Conservation (phyloP, 2,329 filamentous ascomycete species). For the Penicillium olsonii region DNA sequence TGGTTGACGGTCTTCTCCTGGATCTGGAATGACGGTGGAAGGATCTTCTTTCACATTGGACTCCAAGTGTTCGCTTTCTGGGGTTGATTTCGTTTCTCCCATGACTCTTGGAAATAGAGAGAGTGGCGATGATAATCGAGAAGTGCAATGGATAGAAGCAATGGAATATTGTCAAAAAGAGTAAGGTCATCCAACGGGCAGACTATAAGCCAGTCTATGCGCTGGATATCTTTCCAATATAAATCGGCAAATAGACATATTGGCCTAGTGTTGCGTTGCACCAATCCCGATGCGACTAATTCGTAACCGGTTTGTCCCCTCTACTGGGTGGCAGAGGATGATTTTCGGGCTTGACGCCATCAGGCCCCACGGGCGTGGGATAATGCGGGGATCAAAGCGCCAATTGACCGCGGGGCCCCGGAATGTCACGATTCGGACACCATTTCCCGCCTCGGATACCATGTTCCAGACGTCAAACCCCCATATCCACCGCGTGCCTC, state of each 20-base stretch:
- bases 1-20: not conserved
- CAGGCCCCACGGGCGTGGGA: not conserved
- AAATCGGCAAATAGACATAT: not conserved
- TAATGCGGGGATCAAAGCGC: not conserved
- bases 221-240: not conserved
- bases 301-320: not conserved
- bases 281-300: not conserved
- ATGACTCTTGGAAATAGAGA: not conserved
- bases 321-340: not conserved
- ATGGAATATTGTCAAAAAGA: not conserved
- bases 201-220: not conserved
- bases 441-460: conserved; percentile 4
- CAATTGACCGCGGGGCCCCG: not conserved
- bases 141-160: too few relatives aligned
- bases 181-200: not conserved
- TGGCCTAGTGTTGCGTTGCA: not conserved
- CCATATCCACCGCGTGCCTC: not conserved
- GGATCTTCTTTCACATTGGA: not conserved
- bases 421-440: not conserved
- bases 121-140: too few relatives aligned
- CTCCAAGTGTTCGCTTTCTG: conserved; percentile 2
- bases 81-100: conserved; percentile 2
- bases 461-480: not conserved
- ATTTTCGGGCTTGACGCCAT: not conserved
- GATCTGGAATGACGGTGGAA: not conserved